These are phyloP conservation scores for Kitagawia praeruptora DNA, from an alignment of 129 eudicot species.

Conservation along the genomic window DNA sequence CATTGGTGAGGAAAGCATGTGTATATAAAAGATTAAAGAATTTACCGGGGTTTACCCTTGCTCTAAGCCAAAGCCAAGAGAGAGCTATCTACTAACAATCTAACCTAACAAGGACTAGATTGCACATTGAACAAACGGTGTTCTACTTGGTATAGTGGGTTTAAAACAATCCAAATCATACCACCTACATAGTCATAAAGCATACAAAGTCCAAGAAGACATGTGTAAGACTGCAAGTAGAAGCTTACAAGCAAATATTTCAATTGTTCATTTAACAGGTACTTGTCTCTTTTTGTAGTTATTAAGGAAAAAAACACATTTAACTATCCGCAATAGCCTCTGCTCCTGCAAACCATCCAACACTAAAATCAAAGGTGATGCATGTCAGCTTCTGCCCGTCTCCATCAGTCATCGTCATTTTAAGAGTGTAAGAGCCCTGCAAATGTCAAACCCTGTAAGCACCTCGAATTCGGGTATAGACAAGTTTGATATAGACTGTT, in stretches of 20 bases:
- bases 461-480: background rate
- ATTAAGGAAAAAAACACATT: background rate
- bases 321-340: conserved; percentile 14
- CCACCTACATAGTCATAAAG: background rate
- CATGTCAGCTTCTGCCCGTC: conserved; percentile 15
- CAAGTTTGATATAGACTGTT: background rate
- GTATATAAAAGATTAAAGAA: too few relatives aligned
- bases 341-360: conserved; percentile 13
- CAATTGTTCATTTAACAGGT: background rate
- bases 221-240: background rate
- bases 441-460: background rate
- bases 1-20: background rate
- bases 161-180: background rate
- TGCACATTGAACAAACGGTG: too few relatives aligned
- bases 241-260: background rate
- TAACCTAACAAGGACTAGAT: too few relatives aligned
- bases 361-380: conserved; percentile 19
- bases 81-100: too few relatives aligned
- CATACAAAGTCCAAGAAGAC: background rate
- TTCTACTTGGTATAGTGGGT: background rate
- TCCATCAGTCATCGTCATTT: conserved; percentile 17
- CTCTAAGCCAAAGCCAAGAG: too few relatives aligned
- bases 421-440: conserved; percentile 11
- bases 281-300: background rate
- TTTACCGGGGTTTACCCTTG: too few relatives aligned